Conservation (phyloP, 106 monocot species). For the Amphibolis antarctica region DNA sequence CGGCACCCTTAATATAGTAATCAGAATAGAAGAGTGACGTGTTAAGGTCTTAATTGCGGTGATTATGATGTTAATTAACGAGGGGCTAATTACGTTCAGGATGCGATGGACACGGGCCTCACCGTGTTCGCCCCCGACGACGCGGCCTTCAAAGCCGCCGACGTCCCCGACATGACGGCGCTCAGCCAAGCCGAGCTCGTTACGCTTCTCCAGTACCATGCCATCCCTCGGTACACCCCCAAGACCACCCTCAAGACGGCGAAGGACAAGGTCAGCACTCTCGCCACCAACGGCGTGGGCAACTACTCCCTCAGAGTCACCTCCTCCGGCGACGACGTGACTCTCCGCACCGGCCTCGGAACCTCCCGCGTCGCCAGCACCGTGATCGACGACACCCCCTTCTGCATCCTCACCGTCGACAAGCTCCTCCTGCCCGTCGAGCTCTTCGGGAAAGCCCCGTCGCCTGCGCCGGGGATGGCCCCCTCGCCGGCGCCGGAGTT, state of each 20-base stretch:
- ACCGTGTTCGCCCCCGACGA: slow-evolving; percentile 92
- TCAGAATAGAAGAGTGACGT: no score
- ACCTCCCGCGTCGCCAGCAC: slow-evolving; percentile 51
- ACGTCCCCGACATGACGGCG: slow-evolving; percentile 40
- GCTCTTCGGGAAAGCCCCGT: slow-evolving; percentile 19
- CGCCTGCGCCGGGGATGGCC: slow-evolving; percentile 7
- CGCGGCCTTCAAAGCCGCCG: slow-evolving; percentile 74
- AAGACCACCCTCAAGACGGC: slow-evolving; percentile 52
- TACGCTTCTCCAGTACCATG: slow-evolving; percentile 87
- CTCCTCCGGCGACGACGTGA: slow-evolving; percentile 57
- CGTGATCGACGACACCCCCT: slow-evolving; percentile 19
- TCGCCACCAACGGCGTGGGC: slow-evolving; percentile 63
- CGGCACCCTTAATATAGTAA: no score
- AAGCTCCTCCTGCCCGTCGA: slow-evolving; percentile 21
- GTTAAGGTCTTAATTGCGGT: no score
- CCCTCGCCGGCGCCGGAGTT: not conserved
- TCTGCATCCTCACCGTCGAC: slow-evolving; percentile 28
- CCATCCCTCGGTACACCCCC: slow-evolving; percentile 61
- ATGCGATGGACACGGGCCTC: slow-evolving; percentile 63
- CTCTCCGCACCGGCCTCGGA: slow-evolving; percentile 62
- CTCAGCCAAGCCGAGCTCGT: slow-evolving; percentile 79
- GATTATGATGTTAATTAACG: no score
- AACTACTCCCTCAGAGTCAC: slow-evolving; percentile 55
- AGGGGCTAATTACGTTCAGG: no score
- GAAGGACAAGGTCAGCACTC: slow-evolving; percentile 30